Conservation (phyloP, 2,329 filamentous ascomycete species). For the Hansfordia pulvinata region DNA sequence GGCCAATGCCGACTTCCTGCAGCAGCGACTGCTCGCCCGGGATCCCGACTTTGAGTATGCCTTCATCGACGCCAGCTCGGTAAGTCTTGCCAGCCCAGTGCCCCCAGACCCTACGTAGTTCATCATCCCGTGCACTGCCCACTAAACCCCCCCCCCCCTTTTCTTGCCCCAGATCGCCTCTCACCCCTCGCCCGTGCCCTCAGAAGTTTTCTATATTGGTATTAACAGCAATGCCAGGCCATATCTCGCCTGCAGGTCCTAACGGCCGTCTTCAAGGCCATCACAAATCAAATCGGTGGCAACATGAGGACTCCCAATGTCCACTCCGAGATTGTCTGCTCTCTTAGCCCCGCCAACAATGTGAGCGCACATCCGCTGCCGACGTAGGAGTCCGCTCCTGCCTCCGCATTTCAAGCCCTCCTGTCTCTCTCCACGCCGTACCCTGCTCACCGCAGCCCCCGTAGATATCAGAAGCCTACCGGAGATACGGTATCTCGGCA, state of each 20-base stretch:
- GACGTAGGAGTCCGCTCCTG: not conserved
- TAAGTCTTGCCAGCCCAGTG: no score
- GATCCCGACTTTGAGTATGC: slow-evolving; percentile 87
- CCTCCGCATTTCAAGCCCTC: not conserved
- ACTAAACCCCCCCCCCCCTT: no score
- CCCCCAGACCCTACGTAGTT: slow-evolving; percentile 78
- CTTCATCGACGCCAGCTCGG: slow-evolving; percentile 73
- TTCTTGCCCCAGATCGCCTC: not conserved
- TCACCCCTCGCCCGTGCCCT: no score
- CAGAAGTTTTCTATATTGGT: no score
- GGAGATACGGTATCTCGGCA: slow-evolving; percentile 69
- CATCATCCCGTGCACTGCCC: slow-evolving; percentile 68
- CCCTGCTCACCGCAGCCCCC: not conserved
- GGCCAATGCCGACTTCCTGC: slow-evolving; percentile 63
- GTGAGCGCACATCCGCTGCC: slow-evolving; percentile 25
- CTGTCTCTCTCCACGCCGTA: slow-evolving; percentile 2
- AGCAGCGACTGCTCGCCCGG: slow-evolving; percentile 70
- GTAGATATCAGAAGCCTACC: slow-evolving; percentile 85
- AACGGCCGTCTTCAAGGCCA: slow-evolving; percentile 64
- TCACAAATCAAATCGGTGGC: slow-evolving; percentile 47
- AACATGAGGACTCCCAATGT: slow-evolving; percentile 69
- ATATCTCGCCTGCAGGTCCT: slow-evolving; percentile 61
- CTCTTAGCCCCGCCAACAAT: slow-evolving; percentile 71
- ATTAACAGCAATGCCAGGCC: no score
- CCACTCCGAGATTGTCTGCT: slow-evolving; percentile 78